Conservation (phyloP, 306 rosid genomes). For the Benincasa hispida region DNA sequence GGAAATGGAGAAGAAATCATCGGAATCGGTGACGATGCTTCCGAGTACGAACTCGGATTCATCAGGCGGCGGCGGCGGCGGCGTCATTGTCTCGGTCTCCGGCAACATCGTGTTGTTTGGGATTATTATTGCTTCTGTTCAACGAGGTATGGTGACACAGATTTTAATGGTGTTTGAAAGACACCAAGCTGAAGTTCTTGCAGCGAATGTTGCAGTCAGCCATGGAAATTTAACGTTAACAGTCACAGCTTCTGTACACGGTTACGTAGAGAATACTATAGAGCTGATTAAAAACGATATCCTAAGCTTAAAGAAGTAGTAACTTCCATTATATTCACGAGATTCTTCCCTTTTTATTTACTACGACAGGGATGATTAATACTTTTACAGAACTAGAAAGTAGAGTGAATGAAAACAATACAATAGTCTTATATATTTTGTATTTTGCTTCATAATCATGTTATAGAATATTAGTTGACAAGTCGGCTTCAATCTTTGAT, state of each 20-base stretch:
- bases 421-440: not conserved
- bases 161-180: slow-evolving; percentile 14
- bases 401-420: not conserved
- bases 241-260: slow-evolving; percentile 16
- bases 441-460: not conserved
- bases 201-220: slow-evolving; percentile 11
- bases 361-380: not conserved
- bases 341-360: not conserved
- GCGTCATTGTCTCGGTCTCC: slow-evolving; percentile 2
- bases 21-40: slow-evolving; percentile 5
- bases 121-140: slow-evolving; percentile 1
- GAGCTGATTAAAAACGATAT: slow-evolving; percentile 14
- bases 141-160: slow-evolving; percentile 16
- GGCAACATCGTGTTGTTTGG: slow-evolving; percentile 15
- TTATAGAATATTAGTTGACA: not conserved
- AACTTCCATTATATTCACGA: not conserved
- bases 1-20: slow-evolving; percentile 9
- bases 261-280: not conserved
- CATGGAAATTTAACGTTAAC: slow-evolving; percentile 6
- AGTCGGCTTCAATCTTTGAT: not conserved
- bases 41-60: slow-evolving; percentile 1
- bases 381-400: not conserved
- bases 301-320: not conserved
- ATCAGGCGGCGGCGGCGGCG: not conserved
- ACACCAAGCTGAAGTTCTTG: slow-evolving; percentile 14